phyloP scores from a whole-genome alignment of 2,329 filamentous ascomycete species.

The Phaeosphaeria sp. region DNA sequence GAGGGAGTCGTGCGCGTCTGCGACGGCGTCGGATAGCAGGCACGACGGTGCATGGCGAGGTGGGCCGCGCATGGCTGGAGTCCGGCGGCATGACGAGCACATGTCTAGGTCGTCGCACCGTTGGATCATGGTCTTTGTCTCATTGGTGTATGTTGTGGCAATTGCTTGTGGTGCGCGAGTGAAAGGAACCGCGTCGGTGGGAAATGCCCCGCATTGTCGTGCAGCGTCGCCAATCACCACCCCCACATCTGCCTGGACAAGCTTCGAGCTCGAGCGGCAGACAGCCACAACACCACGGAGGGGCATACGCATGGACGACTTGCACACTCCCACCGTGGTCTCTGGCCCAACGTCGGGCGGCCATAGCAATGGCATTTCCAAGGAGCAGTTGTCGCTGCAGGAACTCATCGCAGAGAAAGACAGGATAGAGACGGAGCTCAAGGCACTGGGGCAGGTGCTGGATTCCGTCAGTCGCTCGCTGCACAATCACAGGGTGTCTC shows the following conservation, averaged over 20 bases:
- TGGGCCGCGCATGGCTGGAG: slow-evolving; percentile 6
- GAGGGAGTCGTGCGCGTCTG: background rate
- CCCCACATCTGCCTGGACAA: slow-evolving; percentile 13
- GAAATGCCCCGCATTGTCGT: slow-evolving; percentile 19
- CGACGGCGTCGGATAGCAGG: slow-evolving; percentile 6
- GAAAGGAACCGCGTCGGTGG: slow-evolving; percentile 4
- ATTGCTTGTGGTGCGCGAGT: slow-evolving; percentile 2
- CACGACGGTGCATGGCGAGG: slow-evolving; percentile 16
- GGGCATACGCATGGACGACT: slow-evolving; percentile 68
- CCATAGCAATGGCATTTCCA: slow-evolving; percentile 66
- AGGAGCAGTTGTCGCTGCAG: slow-evolving; percentile 70
- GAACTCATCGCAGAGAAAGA: slow-evolving; percentile 88
- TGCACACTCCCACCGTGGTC: slow-evolving; percentile 73
- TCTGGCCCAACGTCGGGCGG: slow-evolving; percentile 74
- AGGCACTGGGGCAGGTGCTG: slow-evolving; percentile 82
- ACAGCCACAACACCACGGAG: slow-evolving; percentile 40
- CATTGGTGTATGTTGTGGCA: background rate
- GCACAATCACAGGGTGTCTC: background rate
- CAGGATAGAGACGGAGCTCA: slow-evolving; percentile 83
- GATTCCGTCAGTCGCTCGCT: slow-evolving; percentile 70
- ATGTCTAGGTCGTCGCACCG: background rate
- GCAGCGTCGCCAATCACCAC: slow-evolving; percentile 8
- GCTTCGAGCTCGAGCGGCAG: background rate
- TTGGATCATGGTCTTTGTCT: background rate
- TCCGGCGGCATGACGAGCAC: background rate